Evolutionary conservation across 2,329 filamentous ascomycete species (phyloP).

Genomic region (Aspergillus udagawae): DNA sequence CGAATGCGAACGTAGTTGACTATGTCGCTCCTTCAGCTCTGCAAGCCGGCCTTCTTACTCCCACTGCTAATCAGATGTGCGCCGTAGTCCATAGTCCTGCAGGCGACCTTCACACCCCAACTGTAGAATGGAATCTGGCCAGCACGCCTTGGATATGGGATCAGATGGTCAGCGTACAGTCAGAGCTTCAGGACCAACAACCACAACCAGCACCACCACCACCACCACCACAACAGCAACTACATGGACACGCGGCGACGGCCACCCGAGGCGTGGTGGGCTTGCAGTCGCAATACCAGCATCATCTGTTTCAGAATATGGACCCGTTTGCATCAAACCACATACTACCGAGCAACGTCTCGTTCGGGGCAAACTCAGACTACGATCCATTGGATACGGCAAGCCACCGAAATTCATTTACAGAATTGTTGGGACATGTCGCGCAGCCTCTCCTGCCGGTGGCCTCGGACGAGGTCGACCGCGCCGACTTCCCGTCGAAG

Average conservation of each 20-base stretch:
- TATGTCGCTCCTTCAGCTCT: background rate
- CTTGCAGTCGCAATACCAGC: background rate
- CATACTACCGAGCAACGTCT: background rate
- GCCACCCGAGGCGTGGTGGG: background rate
- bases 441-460: background rate
- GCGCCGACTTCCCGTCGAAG: background rate
- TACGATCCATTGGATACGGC: background rate
- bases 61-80: slow-evolving; percentile 1
- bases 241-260: background rate
- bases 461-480: background rate
- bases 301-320: background rate
- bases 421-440: background rate
- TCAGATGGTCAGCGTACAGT: background rate
- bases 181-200: background rate
- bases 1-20: background rate
- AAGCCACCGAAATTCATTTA: background rate
- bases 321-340: background rate
- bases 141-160: background rate
- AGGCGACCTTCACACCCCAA: slow-evolving; percentile 4
- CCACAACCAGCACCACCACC: background rate
- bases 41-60: background rate
- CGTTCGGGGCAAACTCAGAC: background rate
- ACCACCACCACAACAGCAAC: background rate
- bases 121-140: background rate
- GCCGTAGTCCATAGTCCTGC: slow-evolving; percentile 4